Evolutionary conservation across 2,329 filamentous ascomycete genomes (phyloP).

Genomic region (Aspergillus fumigatus): DNA sequence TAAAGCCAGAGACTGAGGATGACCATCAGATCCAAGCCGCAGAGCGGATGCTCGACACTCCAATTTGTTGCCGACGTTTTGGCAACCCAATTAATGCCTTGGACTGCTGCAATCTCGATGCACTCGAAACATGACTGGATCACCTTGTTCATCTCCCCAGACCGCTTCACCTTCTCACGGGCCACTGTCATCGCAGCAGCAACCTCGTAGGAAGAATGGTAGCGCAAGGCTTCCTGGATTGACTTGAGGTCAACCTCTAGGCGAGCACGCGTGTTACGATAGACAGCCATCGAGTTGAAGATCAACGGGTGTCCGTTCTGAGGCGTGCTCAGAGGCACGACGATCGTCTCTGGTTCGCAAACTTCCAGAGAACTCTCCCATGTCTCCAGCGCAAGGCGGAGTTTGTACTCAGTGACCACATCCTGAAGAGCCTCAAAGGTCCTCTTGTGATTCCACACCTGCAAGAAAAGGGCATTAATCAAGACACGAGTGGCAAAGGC

Average conservation of each 20-base stretch:
- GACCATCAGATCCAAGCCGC: constrained; percentile 94
- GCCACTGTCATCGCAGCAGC: constrained; percentile 94
- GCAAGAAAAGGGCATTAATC: constrained; percentile 97
- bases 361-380: constrained; percentile 96
- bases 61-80: constrained; percentile 96
- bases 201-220: constrained; percentile 96
- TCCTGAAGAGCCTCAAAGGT: constrained; percentile 97
- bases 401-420: constrained; percentile 96
- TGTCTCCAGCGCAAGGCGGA: constrained; percentile 91
- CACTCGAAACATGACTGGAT: constrained; percentile 97
- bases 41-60: constrained; percentile 97
- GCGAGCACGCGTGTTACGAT: constrained; percentile 85
- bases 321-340: constrained; percentile 85
- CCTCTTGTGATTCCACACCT: constrained; percentile 98
- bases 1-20: constrained; percentile 98
- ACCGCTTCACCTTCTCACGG: constrained; percentile 88
- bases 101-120: constrained; percentile 89
- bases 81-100: constrained; percentile 97
- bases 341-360: constrained; percentile 84
- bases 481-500: constrained; percentile 96
- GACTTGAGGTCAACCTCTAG: constrained; percentile 93
- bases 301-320: constrained; percentile 95
- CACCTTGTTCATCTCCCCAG: constrained; percentile 96
- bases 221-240: constrained; percentile 91
- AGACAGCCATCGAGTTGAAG: constrained; percentile 97